A percentile compares a stretch with the other conserved stretches of the same genome.
Conservation (phyloP, 2,329 filamentous ascomycete genomes). For the Paracamarosporium sp. region DNA sequence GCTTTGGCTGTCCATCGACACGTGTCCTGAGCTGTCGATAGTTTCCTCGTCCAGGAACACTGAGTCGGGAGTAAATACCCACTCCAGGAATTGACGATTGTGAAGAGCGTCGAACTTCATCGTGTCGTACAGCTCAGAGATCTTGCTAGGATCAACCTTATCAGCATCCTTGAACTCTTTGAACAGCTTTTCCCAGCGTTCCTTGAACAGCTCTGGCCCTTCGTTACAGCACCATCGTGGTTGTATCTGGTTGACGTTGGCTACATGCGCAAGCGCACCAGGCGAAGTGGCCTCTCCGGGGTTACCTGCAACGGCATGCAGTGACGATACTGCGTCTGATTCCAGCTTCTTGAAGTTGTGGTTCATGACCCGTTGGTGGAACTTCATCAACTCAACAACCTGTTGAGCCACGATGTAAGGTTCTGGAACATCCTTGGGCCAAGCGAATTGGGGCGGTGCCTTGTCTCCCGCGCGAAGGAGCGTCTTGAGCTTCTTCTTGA, state of each 20-base stretch:
- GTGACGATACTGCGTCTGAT: constrained; percentile 67
- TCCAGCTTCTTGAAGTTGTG: constrained; percentile 87
- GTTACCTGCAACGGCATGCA: constrained; percentile 52
- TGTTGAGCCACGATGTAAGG: constrained; percentile 90
- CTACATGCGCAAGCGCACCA: constrained; percentile 47
- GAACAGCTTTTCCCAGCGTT: constrained; percentile 98
- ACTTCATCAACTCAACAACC: constrained; percentile 96
- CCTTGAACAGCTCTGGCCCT: constrained; percentile 91
- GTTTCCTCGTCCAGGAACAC: constrained; percentile 73
- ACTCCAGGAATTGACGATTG: constrained; percentile 94
- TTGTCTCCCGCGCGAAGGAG: constrained; percentile 90
- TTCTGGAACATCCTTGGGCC: constrained; percentile 92
- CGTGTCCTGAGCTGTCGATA: constrained; percentile 42
- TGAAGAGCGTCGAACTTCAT: constrained; percentile 99
- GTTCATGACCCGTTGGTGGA: constrained; percentile 93
- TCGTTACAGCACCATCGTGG: constrained; percentile 95
- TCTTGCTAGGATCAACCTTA: constrained; percentile 98
- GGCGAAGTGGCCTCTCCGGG: constrained; percentile 42
- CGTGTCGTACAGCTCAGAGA: constrained; percentile 97
- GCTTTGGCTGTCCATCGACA: constrained; percentile 30
- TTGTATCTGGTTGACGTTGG: constrained; percentile 67
- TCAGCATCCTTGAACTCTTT: constrained; percentile 95
- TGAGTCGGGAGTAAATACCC: constrained; percentile 90
- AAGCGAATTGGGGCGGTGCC: constrained; percentile 95
- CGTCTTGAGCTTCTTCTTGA: constrained; percentile 98